phyloP scores from a whole-genome alignment of 805 yeast genomes.

The Kregervanrija pseudodelftensis region DNA sequence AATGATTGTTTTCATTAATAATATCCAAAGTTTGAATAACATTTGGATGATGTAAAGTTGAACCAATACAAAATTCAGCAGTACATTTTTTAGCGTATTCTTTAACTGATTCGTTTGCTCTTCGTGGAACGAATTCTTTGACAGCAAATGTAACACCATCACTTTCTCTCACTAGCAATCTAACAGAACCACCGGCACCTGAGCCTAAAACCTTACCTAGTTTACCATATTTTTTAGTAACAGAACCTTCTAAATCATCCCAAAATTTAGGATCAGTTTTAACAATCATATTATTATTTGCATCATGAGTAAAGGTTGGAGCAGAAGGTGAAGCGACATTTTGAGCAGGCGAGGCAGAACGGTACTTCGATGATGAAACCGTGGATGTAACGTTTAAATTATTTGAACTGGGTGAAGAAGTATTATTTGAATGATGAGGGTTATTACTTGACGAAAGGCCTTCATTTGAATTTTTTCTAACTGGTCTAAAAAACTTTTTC shows the following conservation, averaged over 20 bases:
- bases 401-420: neutral
- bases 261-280: conserved; percentile 30
- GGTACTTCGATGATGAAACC: conserved; percentile 5
- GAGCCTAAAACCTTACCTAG: conserved; percentile 71
- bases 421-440: conserved; percentile 1
- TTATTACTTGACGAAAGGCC: conserved; percentile 14
- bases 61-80: conserved; percentile 83
- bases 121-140: conserved; percentile 69
- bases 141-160: conserved; percentile 76
- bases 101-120: conserved; percentile 61
- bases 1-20: conserved; percentile 61
- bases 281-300: conserved; percentile 33
- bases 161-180: conserved; percentile 57
- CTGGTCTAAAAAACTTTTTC: conserved; percentile 64
- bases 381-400: conserved; percentile 11
- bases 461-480: conserved; percentile 24
- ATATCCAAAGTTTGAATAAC: conserved; percentile 72
- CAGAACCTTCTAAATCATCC: conserved; percentile 46
- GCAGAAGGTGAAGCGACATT: conserved; percentile 13
- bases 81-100: conserved; percentile 84
- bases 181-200: conserved; percentile 87
- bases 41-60: conserved; percentile 75
- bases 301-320: conserved; percentile 33
- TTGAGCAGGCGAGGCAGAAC: conserved; percentile 13
- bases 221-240: conserved; percentile 60